Evolutionary conservation across 208 protist species (phyloP).

Genomic region (Histomonas meleagridis): DNA sequence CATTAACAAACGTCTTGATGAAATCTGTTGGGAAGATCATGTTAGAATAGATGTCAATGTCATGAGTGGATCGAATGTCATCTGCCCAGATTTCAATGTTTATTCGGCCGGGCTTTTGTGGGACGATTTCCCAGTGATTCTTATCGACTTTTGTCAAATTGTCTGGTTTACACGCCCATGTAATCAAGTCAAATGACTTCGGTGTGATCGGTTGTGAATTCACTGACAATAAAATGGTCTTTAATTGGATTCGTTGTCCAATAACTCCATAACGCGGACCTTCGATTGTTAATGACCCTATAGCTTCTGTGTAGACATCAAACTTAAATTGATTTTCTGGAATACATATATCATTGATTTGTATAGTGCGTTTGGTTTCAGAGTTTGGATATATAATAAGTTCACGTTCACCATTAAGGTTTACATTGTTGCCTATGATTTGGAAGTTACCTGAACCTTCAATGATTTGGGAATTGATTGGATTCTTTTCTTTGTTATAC

Average conservation of each 20-base stretch:
- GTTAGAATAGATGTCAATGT: neutral
- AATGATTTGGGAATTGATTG: neutral
- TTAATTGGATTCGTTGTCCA: neutral
- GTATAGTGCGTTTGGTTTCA: neutral
- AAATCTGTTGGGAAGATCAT: neutral
- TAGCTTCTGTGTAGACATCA: neutral
- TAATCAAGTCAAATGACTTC: neutral
- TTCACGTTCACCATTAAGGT: neutral
- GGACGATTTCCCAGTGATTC: neutral
- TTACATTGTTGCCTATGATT: neutral
- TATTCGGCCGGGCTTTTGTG: neutral
- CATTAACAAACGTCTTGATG: neutral
- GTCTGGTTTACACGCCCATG: neutral
- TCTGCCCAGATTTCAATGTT: neutral
- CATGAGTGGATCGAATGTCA: neutral
- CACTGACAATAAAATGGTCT: neutral
- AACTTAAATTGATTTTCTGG: neutral
- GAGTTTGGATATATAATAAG: neutral
- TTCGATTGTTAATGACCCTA: neutral
- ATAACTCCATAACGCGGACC: neutral
- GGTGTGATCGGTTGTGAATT: neutral
- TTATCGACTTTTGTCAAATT: neutral
- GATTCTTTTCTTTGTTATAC: neutral
- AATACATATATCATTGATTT: neutral
- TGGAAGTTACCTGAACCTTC: neutral